These are phyloP conservation scores for Bipolaris gigantea DNA, from an alignment of 2,329 filamentous ascomycete species.

Conservation along the genomic window DNA sequence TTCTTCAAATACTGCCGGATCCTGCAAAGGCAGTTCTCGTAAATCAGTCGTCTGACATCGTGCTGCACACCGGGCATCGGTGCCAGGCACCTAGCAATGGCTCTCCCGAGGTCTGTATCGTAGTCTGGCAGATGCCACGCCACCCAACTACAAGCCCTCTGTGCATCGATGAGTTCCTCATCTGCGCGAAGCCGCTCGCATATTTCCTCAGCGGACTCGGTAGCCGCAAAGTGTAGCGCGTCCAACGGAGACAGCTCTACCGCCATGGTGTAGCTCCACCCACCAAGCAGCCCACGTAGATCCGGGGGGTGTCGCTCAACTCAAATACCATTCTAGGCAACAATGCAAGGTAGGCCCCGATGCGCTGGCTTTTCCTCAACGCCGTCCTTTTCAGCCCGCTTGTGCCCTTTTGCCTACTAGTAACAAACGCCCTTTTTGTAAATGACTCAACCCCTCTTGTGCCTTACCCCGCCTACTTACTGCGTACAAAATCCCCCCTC, in stretches of 20 bases:
- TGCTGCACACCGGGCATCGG: neutral
- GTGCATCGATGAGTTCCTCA: conserved; percentile 5
- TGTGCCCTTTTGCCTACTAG: too few relatives aligned
- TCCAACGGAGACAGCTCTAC: neutral
- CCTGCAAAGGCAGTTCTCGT: neutral
- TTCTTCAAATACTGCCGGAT: neutral
- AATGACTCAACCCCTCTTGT: too few relatives aligned
- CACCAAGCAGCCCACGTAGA: too few relatives aligned
- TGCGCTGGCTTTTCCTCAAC: too few relatives aligned
- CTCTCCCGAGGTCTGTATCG: neutral
- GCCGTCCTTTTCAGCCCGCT: too few relatives aligned
- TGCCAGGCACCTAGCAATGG: neutral
- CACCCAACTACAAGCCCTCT: conserved; percentile 14
- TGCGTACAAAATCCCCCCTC: too few relatives aligned
- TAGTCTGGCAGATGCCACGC: conserved; percentile 9
- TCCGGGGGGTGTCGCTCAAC: too few relatives aligned
- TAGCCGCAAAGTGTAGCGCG: conserved; percentile 7
- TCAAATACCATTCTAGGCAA: too few relatives aligned
- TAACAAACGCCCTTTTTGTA: too few relatives aligned
- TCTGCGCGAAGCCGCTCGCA: conserved; percentile 8
- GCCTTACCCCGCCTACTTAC: too few relatives aligned
- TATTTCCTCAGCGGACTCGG: conserved; percentile 1
- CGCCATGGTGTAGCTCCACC: neutral
- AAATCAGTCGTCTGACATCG: conserved; percentile 4
- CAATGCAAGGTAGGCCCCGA: too few relatives aligned